Evolutionary conservation across 495 filamentous ascomycete species (phyloP), one percentile per base, ranked within the genome.

Genomic region (Bombardia bombarda): DNA sequence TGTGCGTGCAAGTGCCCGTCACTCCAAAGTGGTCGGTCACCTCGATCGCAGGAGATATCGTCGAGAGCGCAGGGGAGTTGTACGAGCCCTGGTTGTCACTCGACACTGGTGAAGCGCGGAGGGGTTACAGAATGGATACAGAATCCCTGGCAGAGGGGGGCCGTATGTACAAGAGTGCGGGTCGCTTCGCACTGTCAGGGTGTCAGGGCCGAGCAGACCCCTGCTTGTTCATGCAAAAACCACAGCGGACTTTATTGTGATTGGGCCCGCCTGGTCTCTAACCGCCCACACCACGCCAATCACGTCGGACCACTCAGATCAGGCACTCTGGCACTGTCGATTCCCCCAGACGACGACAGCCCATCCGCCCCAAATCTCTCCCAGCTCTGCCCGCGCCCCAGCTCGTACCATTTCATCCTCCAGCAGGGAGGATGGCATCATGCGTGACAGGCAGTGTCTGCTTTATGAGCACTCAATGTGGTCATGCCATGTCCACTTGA

Each of bases 241-340:
- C 18, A 9, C 38, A 21, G 53, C 44, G 53, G 49, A 8, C 37
- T 47, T 23, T 12, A 2, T 30, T 43, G 34, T 62, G 47, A 71
- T 71, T 71, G 68, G 68, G 36, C 36, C 7, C 13, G 18, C 32
- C 13, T 36, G 33, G 38, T 19, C 52, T 63, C 51, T 70, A 70
- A 58, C 66, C 66, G 66, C 66, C 64, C 46, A 50, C 50, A 38
- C 57, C 47, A 56, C 51, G 36, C 55, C 66, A 65, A 65, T 68
- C 68, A 70, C 64, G 36, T 52, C 39, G 32, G 35, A 46, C 49
- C 39, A 35, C 24, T 43, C 37, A 34, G n/a, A n/a, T n/a, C n/a
- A n/a, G n/a, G n/a, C n/a, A n/a, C n/a, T n/a, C n/a, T 28, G 26
- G 26, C 26, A 28, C 26, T 28, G 9, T 28, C 13, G 26, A 13